A percentile compares a stretch with the other conserved stretches of the same genome.
These are phyloP conservation scores for Phytophthora colocasiae DNA, from an alignment of 352 stramenopile genomes.

Conservation along the genomic window DNA sequence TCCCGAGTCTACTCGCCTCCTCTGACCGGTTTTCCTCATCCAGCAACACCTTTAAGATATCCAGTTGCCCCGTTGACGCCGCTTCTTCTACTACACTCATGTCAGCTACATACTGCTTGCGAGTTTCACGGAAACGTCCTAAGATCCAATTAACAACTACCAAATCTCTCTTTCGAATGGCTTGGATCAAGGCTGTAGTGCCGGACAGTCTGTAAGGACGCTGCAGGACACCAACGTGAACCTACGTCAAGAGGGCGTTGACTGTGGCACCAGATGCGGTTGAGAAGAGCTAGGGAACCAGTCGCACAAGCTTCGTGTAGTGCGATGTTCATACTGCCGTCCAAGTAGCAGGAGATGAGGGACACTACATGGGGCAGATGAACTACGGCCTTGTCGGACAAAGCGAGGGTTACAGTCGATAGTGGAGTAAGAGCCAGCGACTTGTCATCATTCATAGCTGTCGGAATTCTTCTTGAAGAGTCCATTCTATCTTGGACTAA, in stretches of 20 bases:
- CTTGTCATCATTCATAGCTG: not conserved
- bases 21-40: not conserved
- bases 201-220: conserved; percentile 1
- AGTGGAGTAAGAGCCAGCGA: too few species aligned
- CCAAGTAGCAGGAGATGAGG: conserved; percentile 15
- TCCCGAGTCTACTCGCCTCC: not conserved
- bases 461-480: too few species aligned
- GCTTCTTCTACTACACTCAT: conserved; percentile 12
- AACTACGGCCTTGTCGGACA: too few species aligned
- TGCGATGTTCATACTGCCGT: conserved; percentile 5
- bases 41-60: conserved; percentile 6
- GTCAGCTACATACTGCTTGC: not conserved
- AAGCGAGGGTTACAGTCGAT: too few species aligned
- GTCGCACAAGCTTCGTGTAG: not conserved
- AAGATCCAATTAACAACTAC: conserved; percentile 19
- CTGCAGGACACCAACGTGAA: conserved; percentile 1
- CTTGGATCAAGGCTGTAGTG: conserved; percentile 16
- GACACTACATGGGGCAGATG: not conserved
- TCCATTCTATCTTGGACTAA: too few species aligned
- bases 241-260: not conserved
- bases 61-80: not conserved
- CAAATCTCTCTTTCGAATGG: conserved; percentile 6
- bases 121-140: not conserved
- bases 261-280: conserved; percentile 9
- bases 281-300: not conserved